Evolutionary conservation across 441 rosid genomes (phyloP), one percentile per base, ranked within the genome.

Genomic region (Bocquillonia castaneifolia): DNA sequence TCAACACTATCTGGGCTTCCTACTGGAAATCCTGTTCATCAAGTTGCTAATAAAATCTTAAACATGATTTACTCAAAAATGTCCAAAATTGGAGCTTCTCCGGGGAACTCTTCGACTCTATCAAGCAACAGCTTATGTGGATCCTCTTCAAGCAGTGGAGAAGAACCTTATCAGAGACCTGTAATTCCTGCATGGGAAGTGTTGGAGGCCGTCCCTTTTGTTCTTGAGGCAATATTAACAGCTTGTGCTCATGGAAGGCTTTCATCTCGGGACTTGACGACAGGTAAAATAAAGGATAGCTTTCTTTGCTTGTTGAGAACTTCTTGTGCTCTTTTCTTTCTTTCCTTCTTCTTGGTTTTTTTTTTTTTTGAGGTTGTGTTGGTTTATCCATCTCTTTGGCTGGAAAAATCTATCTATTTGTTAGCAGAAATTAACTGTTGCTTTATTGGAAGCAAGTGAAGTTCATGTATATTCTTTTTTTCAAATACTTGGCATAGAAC

Each of bases 201-300:
- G 66, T 75, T 88, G 77, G 90, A 88, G 77, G 90, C 93, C 36
- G 62, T 77, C 28, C 93, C 93, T n/a, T 82, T 72, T 65, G 87
- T 84, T 59, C 84, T 88, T 44, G 87, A 85, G 74, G 90, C 93
- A 64, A 70, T 85, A 48, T 75, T 88, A 76, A 85, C 84, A 59
- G 90, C 93, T 68, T 88, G 93, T 80, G 87, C 86, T 62, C 73
- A 84, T 75, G 93, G 90, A 71, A 80, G 81, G 69, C 82, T 85
- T 61, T 85, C 93, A 51, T 83, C 90, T 56, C 81, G 90, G 71
- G 87, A 85, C 73, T 73, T 88, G 74, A 85, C 80, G 44, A 85
- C 86, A 81, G 93, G 93, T 85, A 32, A 34, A 32, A 42, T 67
- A 32, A 51, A 62, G 25, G n/a, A 70, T 44, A 34, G 20, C 51